Base-by-base conservation (phyloP, 495 filamentous ascomycete species). In the Penicillium ochrochloron region DNA sequence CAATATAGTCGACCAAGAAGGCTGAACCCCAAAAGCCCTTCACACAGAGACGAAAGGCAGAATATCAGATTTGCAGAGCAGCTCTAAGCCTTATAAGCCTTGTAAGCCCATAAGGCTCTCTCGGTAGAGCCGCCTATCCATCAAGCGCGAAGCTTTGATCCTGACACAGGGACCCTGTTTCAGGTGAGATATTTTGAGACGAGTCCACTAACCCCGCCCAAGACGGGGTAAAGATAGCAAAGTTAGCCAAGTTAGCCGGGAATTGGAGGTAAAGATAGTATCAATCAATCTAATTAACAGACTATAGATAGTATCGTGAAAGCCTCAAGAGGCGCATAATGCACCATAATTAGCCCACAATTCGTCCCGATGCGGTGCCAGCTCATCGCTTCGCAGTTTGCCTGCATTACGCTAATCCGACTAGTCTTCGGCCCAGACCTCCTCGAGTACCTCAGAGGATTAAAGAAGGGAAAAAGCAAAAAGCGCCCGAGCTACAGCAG, bases 231-330 rank as follows among this genome's bases (percentile, higher is more conserved):
- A 62, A 62, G 44, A 60, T 53, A 60, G 59, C 35, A 34, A 56
- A 31, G 33, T 17, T 53, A 52, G 51, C 12, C 14, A 5, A 41
- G 37, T 48, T 48, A 25, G n/a, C 19, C 44, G 42, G 12, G 21
- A 48, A 48, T 48, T 48, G 5, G 44, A 48, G 44, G 44, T 61
- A 65, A 71, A 68, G 61, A 69, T 69, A 71, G 69, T 60, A 62
- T 53, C 60, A 69, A 67, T 67, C 44, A 48, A 48, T 48, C 19
- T 48, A 25, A 48, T 48, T 48, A 54, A 64, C 57, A 11, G 57
- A 58, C 70, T 73, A 73, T 73, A 70, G 71, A 70, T 74, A 74
- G 71, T 27, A 69, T 58, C 25, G 12, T 12, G 5, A 56, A 58
- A 64, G 11, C 23, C 44, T 29, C 35, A 58, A 65, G 44, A 42